Percentiles rank a stretch among this genome's conserved stretches.
These are phyloP conservation scores for Boletus patriciae DNA, from an alignment of 768 basidiomycete genomes.

Conservation along the genomic window DNA sequence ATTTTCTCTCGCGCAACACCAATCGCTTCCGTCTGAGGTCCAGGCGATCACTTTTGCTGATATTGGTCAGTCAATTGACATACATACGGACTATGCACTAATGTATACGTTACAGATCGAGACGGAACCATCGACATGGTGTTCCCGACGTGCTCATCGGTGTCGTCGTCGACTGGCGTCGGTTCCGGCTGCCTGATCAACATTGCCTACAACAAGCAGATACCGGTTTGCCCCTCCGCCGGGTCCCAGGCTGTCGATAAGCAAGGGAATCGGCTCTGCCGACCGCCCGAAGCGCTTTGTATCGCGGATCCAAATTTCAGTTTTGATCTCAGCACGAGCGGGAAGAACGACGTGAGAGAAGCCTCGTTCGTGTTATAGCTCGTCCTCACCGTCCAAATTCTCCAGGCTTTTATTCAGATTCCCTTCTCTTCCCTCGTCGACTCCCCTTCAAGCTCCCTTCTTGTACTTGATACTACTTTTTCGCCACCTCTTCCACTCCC, in stretches of 20 bases:
- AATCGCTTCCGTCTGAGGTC: conserved; percentile 68
- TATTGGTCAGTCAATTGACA: conserved; percentile 55
- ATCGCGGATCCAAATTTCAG: conserved; percentile 75
- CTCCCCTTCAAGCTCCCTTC: conserved; percentile 49
- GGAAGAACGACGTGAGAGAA: conserved; percentile 50
- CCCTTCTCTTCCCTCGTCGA: conserved; percentile 63
- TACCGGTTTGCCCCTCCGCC: conserved; percentile 69
- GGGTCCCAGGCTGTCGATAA: conserved; percentile 47
- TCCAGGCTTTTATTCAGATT: conserved; percentile 65
- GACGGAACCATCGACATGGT: conserved; percentile 97
- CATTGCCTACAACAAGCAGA: conserved; percentile 91
- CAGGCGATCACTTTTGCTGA: conserved; percentile 89
- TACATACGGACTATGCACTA: not conserved
- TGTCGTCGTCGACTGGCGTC: conserved; percentile 67
- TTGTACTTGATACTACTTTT: conserved; percentile 67
- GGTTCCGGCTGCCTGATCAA: conserved; percentile 82
- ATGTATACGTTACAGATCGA: conserved; percentile 55
- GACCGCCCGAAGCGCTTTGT: conserved; percentile 80
- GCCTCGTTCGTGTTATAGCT: not conserved
- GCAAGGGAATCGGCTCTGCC: conserved; percentile 58
- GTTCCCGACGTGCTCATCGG: conserved; percentile 76
- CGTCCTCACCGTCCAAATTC: not conserved
- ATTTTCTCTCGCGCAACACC: conserved; percentile 67
- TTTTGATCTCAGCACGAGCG: conserved; percentile 61
- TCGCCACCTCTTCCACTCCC: conserved; percentile 71